Base-by-base conservation (phyloP, 495 filamentous ascomycete genomes). In the Chaetomium tenue region DNA sequence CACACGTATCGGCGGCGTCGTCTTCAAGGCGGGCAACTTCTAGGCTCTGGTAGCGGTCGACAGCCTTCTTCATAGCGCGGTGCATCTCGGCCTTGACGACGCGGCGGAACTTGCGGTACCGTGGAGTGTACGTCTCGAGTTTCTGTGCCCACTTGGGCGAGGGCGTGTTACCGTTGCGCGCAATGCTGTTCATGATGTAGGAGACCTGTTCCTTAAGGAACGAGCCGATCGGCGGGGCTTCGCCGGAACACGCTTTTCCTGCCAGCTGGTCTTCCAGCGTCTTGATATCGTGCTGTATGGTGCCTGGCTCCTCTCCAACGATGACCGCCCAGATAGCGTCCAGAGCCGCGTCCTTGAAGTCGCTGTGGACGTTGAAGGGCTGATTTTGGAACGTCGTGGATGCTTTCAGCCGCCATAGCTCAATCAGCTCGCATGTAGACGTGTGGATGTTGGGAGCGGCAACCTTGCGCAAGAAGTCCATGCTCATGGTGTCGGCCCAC, bases 291-390 rank as follows among this genome's bases (percentile, higher is more conserved):
- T 64, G 56, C 0, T 63, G 58, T 20, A 56, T 65, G 40, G 68
- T 48, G 2, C 70, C 72, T 4, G 63, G 30, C 28, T 68, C 55
- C 20, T 71, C 68, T 12, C 77, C 76, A 16, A 79, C 58, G 0
- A 74, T 54, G 25, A 67, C 64, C 0, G 65, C 66, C 73, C 76
- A 76, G 20, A 79, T 74, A 13, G 70, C 71, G 42, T 80, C 76
- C 2, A 80, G 70, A 0, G 76, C 69, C 16, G 72, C 67, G 48
- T 69, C 64, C 15, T 70, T 58, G 22, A 80, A 68, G 62, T 81
- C 76, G 0, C 65, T 56, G 15, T 30, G 44, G 13, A 71, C 67
- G 12, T 70, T 63, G 48, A 78, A 77, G 0, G 74, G 67, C 13
- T 52, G 60, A 2, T 66, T 71, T 0, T 64, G 61, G 40, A 63